A percentile compares a stretch with the other conserved stretches of the same genome.
phyloP scores from a whole-genome alignment of 495 filamentous ascomycete genomes.

The Penicillium soppii region DNA sequence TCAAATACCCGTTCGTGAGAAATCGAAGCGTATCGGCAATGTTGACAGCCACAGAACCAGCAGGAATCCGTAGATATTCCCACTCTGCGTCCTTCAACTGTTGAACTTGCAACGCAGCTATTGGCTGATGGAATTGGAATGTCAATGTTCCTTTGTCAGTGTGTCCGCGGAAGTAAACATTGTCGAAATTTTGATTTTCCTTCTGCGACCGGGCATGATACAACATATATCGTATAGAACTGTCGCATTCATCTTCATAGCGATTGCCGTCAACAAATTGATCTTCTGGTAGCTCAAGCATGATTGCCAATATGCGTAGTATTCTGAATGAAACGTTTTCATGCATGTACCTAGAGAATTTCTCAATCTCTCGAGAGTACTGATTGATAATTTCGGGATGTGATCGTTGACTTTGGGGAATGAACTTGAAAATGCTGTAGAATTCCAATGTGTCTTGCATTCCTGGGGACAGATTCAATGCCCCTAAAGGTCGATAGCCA shows the following conservation, averaged over 20 bases:
- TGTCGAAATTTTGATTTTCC: slow-evolving; percentile 38
- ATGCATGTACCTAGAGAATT: slow-evolving; percentile 48
- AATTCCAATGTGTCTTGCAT: slow-evolving; percentile 51
- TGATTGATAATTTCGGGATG: slow-evolving; percentile 43
- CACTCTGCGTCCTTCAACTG: slow-evolving; percentile 16
- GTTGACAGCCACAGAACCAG: slow-evolving; percentile 44
- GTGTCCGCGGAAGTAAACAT: slow-evolving; percentile 48
- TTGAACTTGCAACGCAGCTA: slow-evolving; percentile 54
- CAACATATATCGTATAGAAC: slow-evolving; percentile 55
- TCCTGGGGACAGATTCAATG: slow-evolving; percentile 25
- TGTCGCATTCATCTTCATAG: slow-evolving; percentile 47
- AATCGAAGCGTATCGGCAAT: slow-evolving; percentile 44
- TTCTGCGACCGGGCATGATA: slow-evolving; percentile 45
- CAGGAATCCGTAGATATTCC: slow-evolving; percentile 17
- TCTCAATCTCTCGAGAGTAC: slow-evolving; percentile 46
- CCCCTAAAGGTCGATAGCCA: slow-evolving; percentile 30
- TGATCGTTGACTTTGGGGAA: slow-evolving; percentile 38
- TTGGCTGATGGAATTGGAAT: slow-evolving; percentile 54
- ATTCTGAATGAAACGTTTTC: slow-evolving; percentile 45
- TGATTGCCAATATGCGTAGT: slow-evolving; percentile 46
- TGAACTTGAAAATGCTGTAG: slow-evolving; percentile 55
- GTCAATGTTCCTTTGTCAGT: slow-evolving; percentile 55
- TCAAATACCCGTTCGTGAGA: slow-evolving; percentile 43
- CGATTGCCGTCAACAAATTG: slow-evolving; percentile 46
- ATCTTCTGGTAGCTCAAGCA: slow-evolving; percentile 55